Evolutionary conservation across 108 stramenopile genomes (phyloP), one percentile per base, ranked within the genome.

Genomic region (Nitzschia palea): DNA sequence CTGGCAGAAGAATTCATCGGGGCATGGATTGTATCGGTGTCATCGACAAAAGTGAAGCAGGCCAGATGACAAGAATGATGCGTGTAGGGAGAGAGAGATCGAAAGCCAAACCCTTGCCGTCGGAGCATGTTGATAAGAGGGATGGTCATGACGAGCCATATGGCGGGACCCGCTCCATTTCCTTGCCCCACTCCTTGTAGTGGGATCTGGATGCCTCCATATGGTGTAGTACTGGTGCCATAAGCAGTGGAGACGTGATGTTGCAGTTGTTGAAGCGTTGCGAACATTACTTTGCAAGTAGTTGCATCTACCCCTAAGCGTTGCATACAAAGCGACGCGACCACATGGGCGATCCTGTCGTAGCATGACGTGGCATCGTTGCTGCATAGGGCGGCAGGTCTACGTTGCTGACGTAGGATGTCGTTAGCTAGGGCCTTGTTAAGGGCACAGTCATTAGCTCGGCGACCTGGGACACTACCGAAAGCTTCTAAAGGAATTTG

Each of bases 131-230:
- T 17, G 6, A 51, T 51, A 10, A 51, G 50, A 15, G 50, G 50
- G n/a, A 23, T 23, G n/a, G 50, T 51, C 50, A 51, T 51, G n/a
- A 51, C 50, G 18, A 51, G 50, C 50, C 50, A 51, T 6, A 51
- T 51, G 22, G 50, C 50, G 6, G 50, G 50, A 6, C 50, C 50
- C 22, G 50, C 50, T 20, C 50, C 50, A 20, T 51, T 51, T 6
- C 50, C 50, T 51, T 51, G 50, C 10, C 37, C 37, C n/a, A n/a
- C n/a, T n/a, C n/a, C n/a, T n/a, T n/a, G n/a, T n/a, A n/a, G n/a
- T n/a, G n/a, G n/a, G n/a, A n/a, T n/a, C n/a, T n/a, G n/a, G n/a
- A n/a, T n/a, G n/a, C n/a, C n/a, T n/a, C n/a, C n/a, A n/a, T n/a
- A n/a, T n/a, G n/a, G n/a, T n/a, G n/a, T n/a, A n/a, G n/a, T n/a